A percentile compares a stretch with the other conserved stretches of the same genome.
Conservation (phyloP, 352 stramenopile species). For the Globisporangium yorkense region DNA sequence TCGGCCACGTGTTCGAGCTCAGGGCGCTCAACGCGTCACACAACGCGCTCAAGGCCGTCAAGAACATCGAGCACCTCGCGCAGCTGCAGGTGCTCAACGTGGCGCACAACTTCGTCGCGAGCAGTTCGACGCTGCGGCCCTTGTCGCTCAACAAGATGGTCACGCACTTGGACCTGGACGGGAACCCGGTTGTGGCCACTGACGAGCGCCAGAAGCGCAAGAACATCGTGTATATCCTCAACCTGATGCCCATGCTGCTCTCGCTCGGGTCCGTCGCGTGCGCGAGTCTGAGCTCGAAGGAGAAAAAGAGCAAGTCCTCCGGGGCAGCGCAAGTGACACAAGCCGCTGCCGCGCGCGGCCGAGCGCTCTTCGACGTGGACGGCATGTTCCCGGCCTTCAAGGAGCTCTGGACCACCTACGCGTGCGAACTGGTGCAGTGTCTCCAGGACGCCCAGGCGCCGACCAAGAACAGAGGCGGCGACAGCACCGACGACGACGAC, state of each 20-base stretch:
- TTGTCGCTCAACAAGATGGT: constrained; percentile 76
- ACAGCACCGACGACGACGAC: constrained; percentile 11
- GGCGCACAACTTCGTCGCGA: constrained; percentile 41
- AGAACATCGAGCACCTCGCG: constrained; percentile 69
- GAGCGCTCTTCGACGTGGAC: constrained; percentile 37
- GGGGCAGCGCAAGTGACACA: no score
- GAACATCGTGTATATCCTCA: constrained; percentile 71
- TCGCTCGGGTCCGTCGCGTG: constrained; percentile 56
- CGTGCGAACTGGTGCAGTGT: constrained; percentile 48
- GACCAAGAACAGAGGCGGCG: constrained; percentile 12
- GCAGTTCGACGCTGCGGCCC: constrained; percentile 43
- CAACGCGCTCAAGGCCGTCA: constrained; percentile 55
- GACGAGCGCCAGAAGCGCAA: constrained; percentile 62
- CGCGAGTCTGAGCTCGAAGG: constrained; percentile 37
- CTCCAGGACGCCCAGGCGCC: constrained; percentile 31
- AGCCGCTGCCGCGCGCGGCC: constrained; percentile 8
- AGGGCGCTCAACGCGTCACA: constrained; percentile 50
- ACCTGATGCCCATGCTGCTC: constrained; percentile 59
- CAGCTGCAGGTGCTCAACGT: constrained; percentile 56
- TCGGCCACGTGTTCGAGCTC: constrained; percentile 50
- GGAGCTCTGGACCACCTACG: constrained; percentile 41
- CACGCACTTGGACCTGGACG: constrained; percentile 62
- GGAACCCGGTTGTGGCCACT: constrained; percentile 59
- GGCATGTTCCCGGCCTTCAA: constrained; percentile 29
- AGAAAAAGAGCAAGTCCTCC: constrained; percentile 34